Evolutionary conservation across 2,329 filamentous ascomycete genomes (phyloP).

Genomic region (Neopestalotiopsis sp.): DNA sequence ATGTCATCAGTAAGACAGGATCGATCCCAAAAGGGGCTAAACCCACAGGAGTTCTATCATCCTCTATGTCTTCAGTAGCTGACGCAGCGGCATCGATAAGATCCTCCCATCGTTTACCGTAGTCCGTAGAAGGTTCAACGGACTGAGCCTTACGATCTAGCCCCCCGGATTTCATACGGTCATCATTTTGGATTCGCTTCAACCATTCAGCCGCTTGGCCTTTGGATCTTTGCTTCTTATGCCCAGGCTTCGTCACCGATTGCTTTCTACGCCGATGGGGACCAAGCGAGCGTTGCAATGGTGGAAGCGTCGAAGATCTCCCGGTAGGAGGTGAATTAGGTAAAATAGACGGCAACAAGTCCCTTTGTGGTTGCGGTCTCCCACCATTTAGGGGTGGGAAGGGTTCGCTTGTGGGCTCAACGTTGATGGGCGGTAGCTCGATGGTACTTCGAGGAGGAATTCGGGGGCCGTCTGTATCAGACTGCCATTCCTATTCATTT

Average conservation of each 20-base stretch:
- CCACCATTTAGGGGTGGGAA: constrained; percentile 66
- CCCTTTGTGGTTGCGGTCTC: constrained; percentile 61
- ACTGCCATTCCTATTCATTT: constrained; percentile 68
- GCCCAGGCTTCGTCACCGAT: constrained; percentile 82
- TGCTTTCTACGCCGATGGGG: constrained; percentile 80
- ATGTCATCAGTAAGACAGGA: constrained; percentile 53
- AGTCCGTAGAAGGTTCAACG: constrained; percentile 80
- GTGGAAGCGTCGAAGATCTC: constrained; percentile 86
- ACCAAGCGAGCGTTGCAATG: constrained; percentile 76
- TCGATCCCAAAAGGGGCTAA: constrained; percentile 35
- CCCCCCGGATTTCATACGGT: constrained; percentile 68
- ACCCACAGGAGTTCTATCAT: constrained; percentile 87
- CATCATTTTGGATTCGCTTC: constrained; percentile 63
- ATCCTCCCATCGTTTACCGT: constrained; percentile 94
- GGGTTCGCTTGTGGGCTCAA: constrained; percentile 75
- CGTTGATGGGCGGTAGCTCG: constrained; percentile 74
- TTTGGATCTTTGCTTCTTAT: constrained; percentile 79
- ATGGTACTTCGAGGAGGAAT: constrained; percentile 70
- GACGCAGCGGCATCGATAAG: constrained; percentile 92
- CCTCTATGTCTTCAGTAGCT: constrained; percentile 88
- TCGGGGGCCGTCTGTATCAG: constrained; percentile 70
- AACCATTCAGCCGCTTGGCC: constrained; percentile 71
- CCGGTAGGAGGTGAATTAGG: constrained; percentile 77
- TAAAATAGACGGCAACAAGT: constrained; percentile 83
- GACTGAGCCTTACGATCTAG: constrained; percentile 84